phyloP scores from a whole-genome alignment of 139 green algal species.

The Tetraselmis chui region DNA sequence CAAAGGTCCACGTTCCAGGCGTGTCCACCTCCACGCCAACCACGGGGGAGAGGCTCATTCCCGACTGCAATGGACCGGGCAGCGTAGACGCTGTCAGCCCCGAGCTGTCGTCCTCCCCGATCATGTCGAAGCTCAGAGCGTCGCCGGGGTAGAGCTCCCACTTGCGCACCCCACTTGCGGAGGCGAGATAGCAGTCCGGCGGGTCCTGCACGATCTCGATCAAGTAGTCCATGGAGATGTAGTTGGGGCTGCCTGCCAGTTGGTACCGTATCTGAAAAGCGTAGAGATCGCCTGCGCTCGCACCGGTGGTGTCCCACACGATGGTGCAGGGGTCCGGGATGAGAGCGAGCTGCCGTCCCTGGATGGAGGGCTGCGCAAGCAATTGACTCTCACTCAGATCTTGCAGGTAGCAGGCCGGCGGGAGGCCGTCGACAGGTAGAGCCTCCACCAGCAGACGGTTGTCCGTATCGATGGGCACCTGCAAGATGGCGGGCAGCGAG shows the following conservation, averaged over 20 bases:
- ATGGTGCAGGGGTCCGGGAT: neutral
- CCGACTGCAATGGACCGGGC: neutral
- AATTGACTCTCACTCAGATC: neutral
- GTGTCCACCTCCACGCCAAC: neutral
- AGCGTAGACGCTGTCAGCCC: neutral
- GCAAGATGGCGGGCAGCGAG: neutral
- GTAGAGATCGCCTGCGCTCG: neutral
- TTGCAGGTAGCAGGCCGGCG: neutral
- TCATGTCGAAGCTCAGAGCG: neutral
- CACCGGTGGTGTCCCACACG: neutral
- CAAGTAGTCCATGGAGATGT: neutral
- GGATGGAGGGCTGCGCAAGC: neutral
- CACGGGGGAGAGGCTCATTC: neutral
- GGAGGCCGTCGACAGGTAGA: neutral
- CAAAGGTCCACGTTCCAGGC: neutral
- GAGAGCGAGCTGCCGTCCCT: neutral
- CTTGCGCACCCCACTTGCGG: too few species aligned
- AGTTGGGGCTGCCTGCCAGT: neutral
- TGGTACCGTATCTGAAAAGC: neutral
- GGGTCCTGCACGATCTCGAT: neutral
- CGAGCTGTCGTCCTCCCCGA: neutral
- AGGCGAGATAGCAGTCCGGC: neutral
- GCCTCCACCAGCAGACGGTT: neutral
- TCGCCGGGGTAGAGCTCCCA: neutral
- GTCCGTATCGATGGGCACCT: neutral